Evolutionary conservation across 202 grass and related monocot species (phyloP).

Genomic region (Setaria italica): DNA sequence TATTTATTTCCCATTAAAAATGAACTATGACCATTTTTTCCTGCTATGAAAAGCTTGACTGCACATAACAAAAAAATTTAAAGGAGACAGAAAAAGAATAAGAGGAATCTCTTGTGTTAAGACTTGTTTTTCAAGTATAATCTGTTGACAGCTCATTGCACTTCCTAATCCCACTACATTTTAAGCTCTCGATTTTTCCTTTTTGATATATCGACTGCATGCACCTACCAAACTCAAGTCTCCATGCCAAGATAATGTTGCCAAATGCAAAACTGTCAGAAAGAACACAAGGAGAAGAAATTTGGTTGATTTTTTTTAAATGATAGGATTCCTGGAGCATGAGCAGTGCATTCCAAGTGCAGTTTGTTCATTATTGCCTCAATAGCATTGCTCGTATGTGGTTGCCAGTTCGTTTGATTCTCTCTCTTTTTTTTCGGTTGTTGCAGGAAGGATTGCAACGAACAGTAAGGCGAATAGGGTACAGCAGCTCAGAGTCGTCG

Average conservation of each 20-base stretch:
- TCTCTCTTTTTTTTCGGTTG: neutral
- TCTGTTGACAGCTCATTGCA: neutral
- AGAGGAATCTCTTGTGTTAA: neutral
- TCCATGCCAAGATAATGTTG: neutral
- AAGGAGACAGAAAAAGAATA: neutral
- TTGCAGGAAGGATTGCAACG: slow-evolving; percentile 28
- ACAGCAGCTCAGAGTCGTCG: neutral
- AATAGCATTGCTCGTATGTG: neutral
- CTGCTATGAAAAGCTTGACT: neutral
- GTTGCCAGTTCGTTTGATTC: neutral
- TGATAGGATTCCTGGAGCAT: neutral
- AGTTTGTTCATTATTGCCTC: neutral
- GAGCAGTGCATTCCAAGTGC: neutral
- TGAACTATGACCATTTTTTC: neutral
- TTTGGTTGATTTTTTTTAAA: neutral
- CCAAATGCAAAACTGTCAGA: neutral
- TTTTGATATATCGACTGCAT: neutral
- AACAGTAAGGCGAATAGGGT: neutral
- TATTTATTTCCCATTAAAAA: too few relatives aligned
- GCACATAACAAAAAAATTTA: neutral
- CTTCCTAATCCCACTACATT: too few relatives aligned
- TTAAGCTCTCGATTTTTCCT: neutral
- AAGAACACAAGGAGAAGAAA: neutral
- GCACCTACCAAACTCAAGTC: neutral
- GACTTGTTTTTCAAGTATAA: neutral